Conservation (phyloP, 495 filamentous ascomycete genomes). For the Neurospora discreta region DNA sequence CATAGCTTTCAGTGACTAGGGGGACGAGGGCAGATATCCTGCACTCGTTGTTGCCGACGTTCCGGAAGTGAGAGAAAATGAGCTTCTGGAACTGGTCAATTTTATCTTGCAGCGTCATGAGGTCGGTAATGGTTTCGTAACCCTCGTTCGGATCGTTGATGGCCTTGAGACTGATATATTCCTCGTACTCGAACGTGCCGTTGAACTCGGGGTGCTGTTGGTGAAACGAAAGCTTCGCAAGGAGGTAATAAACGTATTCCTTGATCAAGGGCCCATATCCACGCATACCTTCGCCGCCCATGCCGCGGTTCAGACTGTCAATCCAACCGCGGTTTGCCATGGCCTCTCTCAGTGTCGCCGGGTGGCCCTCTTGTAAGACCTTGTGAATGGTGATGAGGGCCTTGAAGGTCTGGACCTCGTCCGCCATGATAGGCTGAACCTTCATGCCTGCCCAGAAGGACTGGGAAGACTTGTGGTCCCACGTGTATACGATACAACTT, state of each 20-base stretch:
- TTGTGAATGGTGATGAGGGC: conserved; percentile 89
- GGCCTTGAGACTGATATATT: conserved; percentile 94
- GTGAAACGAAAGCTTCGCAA: conserved; percentile 89
- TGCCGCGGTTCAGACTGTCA: conserved; percentile 78
- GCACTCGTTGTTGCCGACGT: conserved; percentile 88
- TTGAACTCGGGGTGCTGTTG: conserved; percentile 97
- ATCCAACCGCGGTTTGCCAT: conserved; percentile 84
- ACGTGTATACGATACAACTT: conserved; percentile 96
- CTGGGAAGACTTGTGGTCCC: conserved; percentile 95
- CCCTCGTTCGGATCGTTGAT: conserved; percentile 99
- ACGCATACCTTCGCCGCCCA: conserved; percentile 75
- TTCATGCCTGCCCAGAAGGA: conserved; percentile 99
- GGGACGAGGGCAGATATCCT: conserved; percentile 88
- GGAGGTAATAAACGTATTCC: conserved; percentile 90
- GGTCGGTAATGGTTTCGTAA: conserved; percentile 93
- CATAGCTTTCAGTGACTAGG: conserved; percentile 94
- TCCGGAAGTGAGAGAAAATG: conserved; percentile 90
- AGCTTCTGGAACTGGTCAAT: conserved; percentile 98
- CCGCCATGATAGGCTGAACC: conserved; percentile 95
- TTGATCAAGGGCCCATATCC: conserved; percentile 87
- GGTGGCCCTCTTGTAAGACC: conserved; percentile 93
- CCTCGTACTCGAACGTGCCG: conserved; percentile 97
- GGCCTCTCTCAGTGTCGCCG: conserved; percentile 74
- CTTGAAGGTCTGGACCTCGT: conserved; percentile 92
- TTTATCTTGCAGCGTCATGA: conserved; percentile 95